phyloP scores from a whole-genome alignment of 805 yeast genomes.

The Wickerhamiella kurtzmanii region DNA sequence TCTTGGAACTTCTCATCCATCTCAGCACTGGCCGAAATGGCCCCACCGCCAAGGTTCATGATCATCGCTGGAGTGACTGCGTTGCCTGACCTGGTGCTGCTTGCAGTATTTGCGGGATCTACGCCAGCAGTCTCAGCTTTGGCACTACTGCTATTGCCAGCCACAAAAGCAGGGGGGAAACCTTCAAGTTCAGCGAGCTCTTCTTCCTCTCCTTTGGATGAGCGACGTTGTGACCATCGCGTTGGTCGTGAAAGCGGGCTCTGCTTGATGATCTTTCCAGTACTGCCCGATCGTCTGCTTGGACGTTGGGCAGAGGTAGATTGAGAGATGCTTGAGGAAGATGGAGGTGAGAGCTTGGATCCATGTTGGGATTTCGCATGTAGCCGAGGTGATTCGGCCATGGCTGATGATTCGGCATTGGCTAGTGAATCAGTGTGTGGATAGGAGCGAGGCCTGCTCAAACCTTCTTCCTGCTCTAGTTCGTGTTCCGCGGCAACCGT shows the following conservation, averaged over 20 bases:
- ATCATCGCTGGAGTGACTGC: conserved; percentile 1
- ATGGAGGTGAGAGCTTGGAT: not conserved
- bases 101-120: not conserved
- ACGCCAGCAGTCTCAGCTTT: not conserved
- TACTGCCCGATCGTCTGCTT: not conserved
- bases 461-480: no score
- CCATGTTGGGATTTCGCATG: no score
- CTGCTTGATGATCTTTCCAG: conserved; percentile 1
- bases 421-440: not conserved
- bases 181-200: not conserved
- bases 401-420: not conserved
- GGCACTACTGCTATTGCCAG: not conserved
- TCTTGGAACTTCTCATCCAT: not conserved
- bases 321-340: not conserved
- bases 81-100: not conserved
- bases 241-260: not conserved
- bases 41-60: not conserved
- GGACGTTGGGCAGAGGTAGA: not conserved
- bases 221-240: not conserved
- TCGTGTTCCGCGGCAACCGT: no score
- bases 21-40: not conserved
- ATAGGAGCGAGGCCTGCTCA: no score
- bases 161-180: not conserved
- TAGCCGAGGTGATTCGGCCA: not conserved
- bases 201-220: not conserved